Evolutionary conservation across 2,329 filamentous ascomycete species (phyloP).

Genomic region (Alternaria incomplexa): DNA sequence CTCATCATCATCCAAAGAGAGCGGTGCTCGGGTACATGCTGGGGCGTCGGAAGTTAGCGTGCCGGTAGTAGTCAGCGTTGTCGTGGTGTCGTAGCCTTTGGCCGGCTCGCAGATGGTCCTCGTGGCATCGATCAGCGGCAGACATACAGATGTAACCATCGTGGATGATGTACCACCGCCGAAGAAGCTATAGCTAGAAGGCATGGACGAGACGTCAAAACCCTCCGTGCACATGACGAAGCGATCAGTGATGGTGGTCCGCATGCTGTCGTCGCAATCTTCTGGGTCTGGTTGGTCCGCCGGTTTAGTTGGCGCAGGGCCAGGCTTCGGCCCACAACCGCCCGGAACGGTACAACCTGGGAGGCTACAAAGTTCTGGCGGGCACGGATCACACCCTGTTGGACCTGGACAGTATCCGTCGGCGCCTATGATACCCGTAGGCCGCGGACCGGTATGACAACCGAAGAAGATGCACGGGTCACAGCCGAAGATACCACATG

Average conservation of each 20-base stretch:
- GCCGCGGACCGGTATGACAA: constrained; percentile 17
- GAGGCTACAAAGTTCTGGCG: constrained; percentile 21
- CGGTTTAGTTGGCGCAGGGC: constrained; percentile 19
- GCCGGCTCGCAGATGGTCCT: constrained; percentile 22
- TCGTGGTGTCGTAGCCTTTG: constrained; percentile 15
- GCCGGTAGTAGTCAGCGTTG: constrained; percentile 9
- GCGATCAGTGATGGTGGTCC: constrained; percentile 30
- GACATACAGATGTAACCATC: constrained; percentile 23
- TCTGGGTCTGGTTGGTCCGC: constrained; percentile 8
- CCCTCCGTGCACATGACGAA: constrained; percentile 26
- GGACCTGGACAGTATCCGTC: constrained; percentile 21
- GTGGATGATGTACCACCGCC: constrained; percentile 14
- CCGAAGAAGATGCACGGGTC: constrained; percentile 22
- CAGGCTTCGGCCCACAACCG: constrained; percentile 29
- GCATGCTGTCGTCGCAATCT: constrained; percentile 25
- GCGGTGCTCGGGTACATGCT: constrained; percentile 28
- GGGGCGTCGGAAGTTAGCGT: constrained; percentile 12
- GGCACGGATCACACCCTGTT: constrained; percentile 23
- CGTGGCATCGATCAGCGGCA: constrained; percentile 17
- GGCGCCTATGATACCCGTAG: constrained; percentile 20
- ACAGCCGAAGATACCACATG: constrained; percentile 28
- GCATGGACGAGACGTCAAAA: constrained; percentile 15
- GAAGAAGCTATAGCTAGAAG: neutral
- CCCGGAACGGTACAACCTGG: constrained; percentile 14
- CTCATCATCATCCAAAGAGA: constrained; percentile 39